Percentiles rank a stretch among this genome's conserved stretches.
phyloP scores from a whole-genome alignment of 306 rosid genomes.

The Quercus robur region DNA sequence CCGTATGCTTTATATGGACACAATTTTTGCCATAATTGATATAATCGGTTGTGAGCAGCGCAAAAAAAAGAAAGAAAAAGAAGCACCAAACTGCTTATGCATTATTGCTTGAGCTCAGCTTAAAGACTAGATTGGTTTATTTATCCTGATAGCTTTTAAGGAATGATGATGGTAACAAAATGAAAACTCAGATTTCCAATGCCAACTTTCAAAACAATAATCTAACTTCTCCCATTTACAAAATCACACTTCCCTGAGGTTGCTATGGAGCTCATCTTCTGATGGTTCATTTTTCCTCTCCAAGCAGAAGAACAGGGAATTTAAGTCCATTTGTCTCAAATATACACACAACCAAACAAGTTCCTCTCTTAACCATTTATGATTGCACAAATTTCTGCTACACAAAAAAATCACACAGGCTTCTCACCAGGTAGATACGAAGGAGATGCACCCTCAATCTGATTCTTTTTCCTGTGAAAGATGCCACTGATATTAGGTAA shows the following conservation, averaged over 20 bases:
- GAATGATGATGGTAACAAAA: neutral
- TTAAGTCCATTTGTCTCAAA: slow-evolving; percentile 36
- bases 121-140: neutral
- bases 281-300: slow-evolving; percentile 22
- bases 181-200: neutral
- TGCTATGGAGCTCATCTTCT: slow-evolving; percentile 39
- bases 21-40: too few relatives aligned
- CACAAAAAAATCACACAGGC: slow-evolving; percentile 44
- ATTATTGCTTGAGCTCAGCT: neutral
- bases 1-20: too few relatives aligned
- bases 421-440: slow-evolving; percentile 89
- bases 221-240: slow-evolving; percentile 48
- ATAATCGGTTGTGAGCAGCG: too few relatives aligned
- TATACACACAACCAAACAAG: slow-evolving; percentile 51
- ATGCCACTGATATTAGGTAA: slow-evolving; percentile 72
- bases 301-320: slow-evolving; percentile 28
- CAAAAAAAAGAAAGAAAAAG: too few relatives aligned
- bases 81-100: too few relatives aligned
- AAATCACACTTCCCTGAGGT: slow-evolving; percentile 27
- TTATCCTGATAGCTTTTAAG: neutral
- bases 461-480: slow-evolving; percentile 75
- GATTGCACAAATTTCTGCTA: slow-evolving; percentile 27
- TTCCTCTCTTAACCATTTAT: slow-evolving; percentile 40
- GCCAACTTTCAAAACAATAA: slow-evolving; percentile 13
- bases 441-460: slow-evolving; percentile 84